A percentile compares a stretch with the other conserved stretches of the same genome.
phyloP scores from a whole-genome alignment of 129 eudicot genomes.

The Erigeron canadensis region DNA sequence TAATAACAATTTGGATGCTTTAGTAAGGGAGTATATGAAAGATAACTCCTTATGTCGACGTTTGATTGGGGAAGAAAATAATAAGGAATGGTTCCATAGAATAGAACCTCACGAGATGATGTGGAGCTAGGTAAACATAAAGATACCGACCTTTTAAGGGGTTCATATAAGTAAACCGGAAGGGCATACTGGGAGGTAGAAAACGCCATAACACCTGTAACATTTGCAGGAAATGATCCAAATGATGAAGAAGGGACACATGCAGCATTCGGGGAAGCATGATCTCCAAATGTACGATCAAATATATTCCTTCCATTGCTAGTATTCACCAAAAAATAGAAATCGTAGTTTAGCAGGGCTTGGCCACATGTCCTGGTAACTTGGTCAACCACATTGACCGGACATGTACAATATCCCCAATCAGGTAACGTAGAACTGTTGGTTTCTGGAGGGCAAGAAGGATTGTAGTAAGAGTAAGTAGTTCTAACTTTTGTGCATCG shows the following conservation, averaged over 20 bases:
- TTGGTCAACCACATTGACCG: neutral
- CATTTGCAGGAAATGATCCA: neutral
- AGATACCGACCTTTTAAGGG: neutral
- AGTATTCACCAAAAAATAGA: no score
- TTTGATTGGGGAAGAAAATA: neutral
- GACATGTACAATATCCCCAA: neutral
- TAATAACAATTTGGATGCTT: neutral
- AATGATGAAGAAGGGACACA: neutral
- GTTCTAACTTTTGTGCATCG: neutral
- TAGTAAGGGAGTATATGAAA: neutral
- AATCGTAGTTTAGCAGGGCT: neutral
- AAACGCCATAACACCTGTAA: neutral
- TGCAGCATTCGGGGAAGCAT: neutral
- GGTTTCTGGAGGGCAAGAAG: neutral
- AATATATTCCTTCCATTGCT: no score
- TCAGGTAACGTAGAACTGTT: neutral
- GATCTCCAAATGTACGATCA: no score
- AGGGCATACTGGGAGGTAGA: neutral
- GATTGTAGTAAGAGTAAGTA: neutral
- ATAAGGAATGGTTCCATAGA: neutral
- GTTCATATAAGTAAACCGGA: neutral
- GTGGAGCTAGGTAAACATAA: neutral
- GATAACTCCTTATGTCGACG: neutral
- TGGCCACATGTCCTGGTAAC: neutral
- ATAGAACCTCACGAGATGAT: neutral